These are phyloP conservation scores for Parachaetomium inaequale DNA, from an alignment of 495 filamentous ascomycete species.

Conservation along the genomic window DNA sequence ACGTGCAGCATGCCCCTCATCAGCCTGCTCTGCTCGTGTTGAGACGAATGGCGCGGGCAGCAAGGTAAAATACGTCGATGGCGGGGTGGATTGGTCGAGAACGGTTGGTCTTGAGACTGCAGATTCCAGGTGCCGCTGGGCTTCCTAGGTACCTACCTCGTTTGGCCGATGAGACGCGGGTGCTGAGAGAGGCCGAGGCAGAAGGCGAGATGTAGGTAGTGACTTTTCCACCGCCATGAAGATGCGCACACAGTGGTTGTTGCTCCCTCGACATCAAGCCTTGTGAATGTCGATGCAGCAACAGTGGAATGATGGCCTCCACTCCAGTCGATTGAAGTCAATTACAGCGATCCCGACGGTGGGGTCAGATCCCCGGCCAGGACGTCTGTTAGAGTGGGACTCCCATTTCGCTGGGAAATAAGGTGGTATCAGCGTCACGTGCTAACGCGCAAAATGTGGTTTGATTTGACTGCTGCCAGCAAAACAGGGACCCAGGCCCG, in stretches of 20 bases:
- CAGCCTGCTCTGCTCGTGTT: constrained; percentile 1
- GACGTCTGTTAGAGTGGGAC: constrained; percentile 27
- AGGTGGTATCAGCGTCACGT: constrained; percentile 16
- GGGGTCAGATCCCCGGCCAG: constrained; percentile 11
- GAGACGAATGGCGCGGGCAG: not conserved
- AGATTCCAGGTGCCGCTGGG: not conserved
- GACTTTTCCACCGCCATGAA: no score
- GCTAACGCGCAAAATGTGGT: constrained; percentile 22
- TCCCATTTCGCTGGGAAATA: constrained; percentile 18
- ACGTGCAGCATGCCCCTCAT: constrained; percentile 15
- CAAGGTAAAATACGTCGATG: not conserved
- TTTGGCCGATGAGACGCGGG: not conserved
- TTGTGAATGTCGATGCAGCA: no score
- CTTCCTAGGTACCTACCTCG: not conserved
- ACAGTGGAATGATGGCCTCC: constrained; percentile 15
- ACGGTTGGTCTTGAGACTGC: not conserved
- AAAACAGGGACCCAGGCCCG: constrained; percentile 27
- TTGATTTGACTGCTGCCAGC: constrained; percentile 21
- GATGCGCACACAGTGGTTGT: not conserved
- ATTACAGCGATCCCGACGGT: constrained; percentile 13
- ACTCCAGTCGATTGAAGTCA: not conserved
- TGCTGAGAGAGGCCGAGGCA: no score
- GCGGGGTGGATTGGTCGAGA: constrained; percentile 10
- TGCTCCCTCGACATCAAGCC: not conserved
- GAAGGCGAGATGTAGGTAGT: no score